These are phyloP conservation scores for Neurospora sp. DNA, from an alignment of 495 filamentous ascomycete genomes.

Conservation along the genomic window DNA sequence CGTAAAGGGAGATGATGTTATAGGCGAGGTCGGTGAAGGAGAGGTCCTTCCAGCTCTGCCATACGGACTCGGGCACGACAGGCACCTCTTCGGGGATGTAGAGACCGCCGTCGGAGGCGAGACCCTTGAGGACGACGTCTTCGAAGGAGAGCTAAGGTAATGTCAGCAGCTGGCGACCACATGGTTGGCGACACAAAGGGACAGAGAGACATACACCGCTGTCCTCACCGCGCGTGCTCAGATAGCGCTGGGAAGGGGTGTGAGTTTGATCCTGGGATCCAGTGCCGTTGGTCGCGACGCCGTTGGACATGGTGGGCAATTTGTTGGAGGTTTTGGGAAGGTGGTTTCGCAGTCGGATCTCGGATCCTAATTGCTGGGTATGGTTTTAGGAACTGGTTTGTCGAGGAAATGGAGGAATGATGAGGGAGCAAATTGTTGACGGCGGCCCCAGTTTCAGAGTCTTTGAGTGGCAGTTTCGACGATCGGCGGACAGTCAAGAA, in stretches of 20 bases:
- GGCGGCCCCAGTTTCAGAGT: neutral
- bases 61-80: conserved; percentile 36
- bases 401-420: neutral
- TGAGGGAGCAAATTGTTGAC: neutral
- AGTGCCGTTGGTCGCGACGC: conserved; percentile 10
- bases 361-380: neutral
- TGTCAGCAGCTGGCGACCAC: neutral
- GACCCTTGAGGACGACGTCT: conserved; percentile 79
- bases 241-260: conserved; percentile 63
- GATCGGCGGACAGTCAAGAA: neutral
- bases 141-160: conserved; percentile 71
- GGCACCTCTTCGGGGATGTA: conserved; percentile 84
- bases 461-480: neutral
- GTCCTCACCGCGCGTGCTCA: conserved; percentile 71
- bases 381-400: neutral
- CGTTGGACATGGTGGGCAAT: conserved; percentile 16
- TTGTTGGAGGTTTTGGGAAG: neutral
- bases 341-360: neutral
- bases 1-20: conserved; percentile 68
- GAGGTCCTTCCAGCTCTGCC: conserved; percentile 65
- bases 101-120: conserved; percentile 79
- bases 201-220: conserved; percentile 50
- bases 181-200: neutral
- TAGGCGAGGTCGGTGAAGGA: conserved; percentile 71
- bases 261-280: conserved; percentile 25